A percentile compares a stretch with the other conserved stretches of the same genome.
These are phyloP conservation scores for Acanthamoeba divionensis DNA, from an alignment of 208 protist species.

Conservation along the genomic window DNA sequence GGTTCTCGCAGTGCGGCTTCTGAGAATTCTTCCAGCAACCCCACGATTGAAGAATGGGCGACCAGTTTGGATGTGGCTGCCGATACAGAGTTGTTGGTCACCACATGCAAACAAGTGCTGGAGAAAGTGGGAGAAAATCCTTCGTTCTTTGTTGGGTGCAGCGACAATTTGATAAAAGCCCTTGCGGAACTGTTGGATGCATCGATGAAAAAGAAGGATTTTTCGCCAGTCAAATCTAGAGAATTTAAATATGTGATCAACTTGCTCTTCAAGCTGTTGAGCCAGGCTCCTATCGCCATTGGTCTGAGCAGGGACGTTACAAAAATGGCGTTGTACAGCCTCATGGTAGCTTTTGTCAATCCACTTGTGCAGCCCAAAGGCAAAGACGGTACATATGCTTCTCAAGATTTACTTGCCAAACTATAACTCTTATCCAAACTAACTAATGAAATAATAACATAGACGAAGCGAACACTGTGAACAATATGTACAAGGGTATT, in stretches of 20 bases:
- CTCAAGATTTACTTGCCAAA: too few species aligned
- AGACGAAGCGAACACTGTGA: constrained; percentile 14
- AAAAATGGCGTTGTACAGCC: not conserved
- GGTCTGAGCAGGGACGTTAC: not conserved
- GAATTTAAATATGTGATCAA: constrained; percentile 49
- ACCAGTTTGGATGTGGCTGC: not conserved
- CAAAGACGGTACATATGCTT: too few species aligned
- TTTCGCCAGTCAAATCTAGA: not conserved
- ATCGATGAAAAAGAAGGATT: not conserved
- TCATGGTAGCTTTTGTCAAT: constrained; percentile 29
- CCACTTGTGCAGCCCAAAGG: not conserved
- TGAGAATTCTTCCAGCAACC: too few species aligned
- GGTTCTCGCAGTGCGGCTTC: not conserved
- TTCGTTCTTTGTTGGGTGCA: not conserved
- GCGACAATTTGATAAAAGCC: constrained; percentile 1
- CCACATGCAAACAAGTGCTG: not conserved
- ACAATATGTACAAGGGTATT: constrained; percentile 50
- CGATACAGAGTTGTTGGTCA: not conserved
- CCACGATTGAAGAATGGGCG: not conserved
- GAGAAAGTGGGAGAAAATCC: not conserved
- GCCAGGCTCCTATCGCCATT: not conserved
- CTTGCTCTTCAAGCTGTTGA: constrained; percentile 39
- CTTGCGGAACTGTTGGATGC: not conserved
- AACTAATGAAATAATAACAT: too few species aligned
- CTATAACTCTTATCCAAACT: too few species aligned